Evolutionary conservation across 139 green algal species (phyloP), one percentile per base, ranked within the genome.

Genomic region (Chlamydomonas sp.): DNA sequence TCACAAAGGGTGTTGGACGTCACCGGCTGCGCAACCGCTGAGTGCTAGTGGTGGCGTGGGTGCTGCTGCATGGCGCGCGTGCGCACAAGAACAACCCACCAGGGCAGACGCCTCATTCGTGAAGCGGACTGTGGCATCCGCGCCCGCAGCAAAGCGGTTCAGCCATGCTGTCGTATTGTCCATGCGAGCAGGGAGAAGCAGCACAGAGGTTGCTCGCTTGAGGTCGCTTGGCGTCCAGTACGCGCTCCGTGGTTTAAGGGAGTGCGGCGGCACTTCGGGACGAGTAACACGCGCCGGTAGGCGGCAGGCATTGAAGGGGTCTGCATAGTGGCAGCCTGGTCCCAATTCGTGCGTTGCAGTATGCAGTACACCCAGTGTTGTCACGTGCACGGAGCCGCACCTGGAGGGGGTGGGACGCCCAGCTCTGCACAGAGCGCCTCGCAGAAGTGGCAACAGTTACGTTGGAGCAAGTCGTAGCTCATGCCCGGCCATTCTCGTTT

Each of bases 361-460:
- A 49, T 49, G 31, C 31, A 49, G 31, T 49, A 49, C 31, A 49
- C 69, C 72, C 10, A 20, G 7, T 77, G 14, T 31, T 31, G 14
- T 8, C 16, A 57, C 10, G 71, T 14, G 18, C 71, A 63, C 62
- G 57, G 7, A 18, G 12, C 20, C 85, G 4, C 71, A 90, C 91
- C 92, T 64, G 92, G 92, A 31, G 90, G 84, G 9, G 78, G 78
- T 16, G 78, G 71, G 75, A 92, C 90, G 0, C 89, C 92, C 57
- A 97, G 88, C 74, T 68, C 68, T 7, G 74, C n/a, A 63, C 85
- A 91, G n/a, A 97, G 91, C 60, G 90, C 90, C 63, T 96, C 93
- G 64, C 94, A 97, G 72, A 97, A 97, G 88, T 97, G 93, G 88
- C 95, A 97, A 89, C 95, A 97, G 86, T 97, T 97, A 20, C 85